Evolutionary conservation across 176 grass and related monocot genomes (phyloP).

Genomic region (bread wheat (Triticum aestivum)): IWGSC_CS_RefSeq_v2.1 NC_057809.1:595295697-595296196

Average conservation of each 20-base stretch:
- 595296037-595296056: conserved; percentile 81
- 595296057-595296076: conserved; percentile 80
- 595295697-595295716: too few species aligned
- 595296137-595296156: conserved; percentile 46
- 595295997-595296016: conserved; percentile 97
- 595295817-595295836: too few species aligned
- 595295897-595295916: neutral
- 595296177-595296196: conserved; percentile 34
- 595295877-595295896: neutral
- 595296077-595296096: conserved; percentile 37
- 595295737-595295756: too few species aligned
- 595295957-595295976: conserved; percentile 54
- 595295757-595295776: too few species aligned
- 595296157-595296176: conserved; percentile 61
- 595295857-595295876: too few species aligned
- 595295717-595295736: too few species aligned
- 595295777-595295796: too few species aligned
- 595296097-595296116: neutral
- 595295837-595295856: too few species aligned
- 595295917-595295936: too few species aligned
- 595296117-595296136: conserved; percentile 42
- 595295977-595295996: conserved; percentile 89
- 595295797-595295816: too few species aligned
- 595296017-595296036: conserved; percentile 86
- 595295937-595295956: neutral